These are phyloP conservation scores for Crithidia bombi DNA, from an alignment of 208 protist genomes.

Conservation along the genomic window DNA sequence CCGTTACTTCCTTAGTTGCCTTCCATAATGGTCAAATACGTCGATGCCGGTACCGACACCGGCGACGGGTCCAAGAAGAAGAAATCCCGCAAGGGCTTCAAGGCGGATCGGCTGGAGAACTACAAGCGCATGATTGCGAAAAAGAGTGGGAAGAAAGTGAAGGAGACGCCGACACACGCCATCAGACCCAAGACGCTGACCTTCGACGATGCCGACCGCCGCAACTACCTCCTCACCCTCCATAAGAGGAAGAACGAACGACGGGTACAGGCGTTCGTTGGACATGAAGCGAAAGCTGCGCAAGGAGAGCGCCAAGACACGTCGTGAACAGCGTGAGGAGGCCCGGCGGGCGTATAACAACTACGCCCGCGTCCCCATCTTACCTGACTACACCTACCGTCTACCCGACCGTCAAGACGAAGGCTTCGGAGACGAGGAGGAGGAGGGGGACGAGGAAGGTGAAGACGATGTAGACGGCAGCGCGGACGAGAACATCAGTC, in stretches of 20 bases:
- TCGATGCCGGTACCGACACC: conserved; percentile 41
- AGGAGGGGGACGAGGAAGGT: conserved; percentile 31
- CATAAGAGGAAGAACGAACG: conserved; percentile 91
- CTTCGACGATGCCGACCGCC: conserved; percentile 67
- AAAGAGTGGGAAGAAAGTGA: conserved; percentile 52
- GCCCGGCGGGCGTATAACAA: conserved; percentile 85
- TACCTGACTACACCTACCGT: conserved; percentile 87
- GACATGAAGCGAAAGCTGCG: conserved; percentile 75
- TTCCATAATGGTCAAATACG: conserved; percentile 49
- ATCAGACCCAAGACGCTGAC: conserved; percentile 38
- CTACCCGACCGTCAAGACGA: conserved; percentile 56
- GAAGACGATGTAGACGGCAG: conserved; percentile 32
- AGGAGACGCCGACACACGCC: conserved; percentile 16
- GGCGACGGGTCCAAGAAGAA: conserved; percentile 47
- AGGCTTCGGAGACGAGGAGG: conserved; percentile 34
- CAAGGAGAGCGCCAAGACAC: conserved; percentile 67
- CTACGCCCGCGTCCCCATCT: conserved; percentile 83
- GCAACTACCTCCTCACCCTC: conserved; percentile 77
- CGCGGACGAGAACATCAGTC: conserved; percentile 12
- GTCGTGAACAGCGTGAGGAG: conserved; percentile 83
- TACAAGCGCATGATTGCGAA: conserved; percentile 63
- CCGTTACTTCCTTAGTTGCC: not conserved
- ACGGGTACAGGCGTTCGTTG: conserved; percentile 85
- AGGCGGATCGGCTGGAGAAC: conserved; percentile 81
- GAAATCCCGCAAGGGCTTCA: conserved; percentile 88